A percentile compares a stretch with the other conserved stretches of the same genome.
Evolutionary conservation across 148 eudicot species (phyloP).

Genomic region (Rhododendron mucronatum): DNA sequence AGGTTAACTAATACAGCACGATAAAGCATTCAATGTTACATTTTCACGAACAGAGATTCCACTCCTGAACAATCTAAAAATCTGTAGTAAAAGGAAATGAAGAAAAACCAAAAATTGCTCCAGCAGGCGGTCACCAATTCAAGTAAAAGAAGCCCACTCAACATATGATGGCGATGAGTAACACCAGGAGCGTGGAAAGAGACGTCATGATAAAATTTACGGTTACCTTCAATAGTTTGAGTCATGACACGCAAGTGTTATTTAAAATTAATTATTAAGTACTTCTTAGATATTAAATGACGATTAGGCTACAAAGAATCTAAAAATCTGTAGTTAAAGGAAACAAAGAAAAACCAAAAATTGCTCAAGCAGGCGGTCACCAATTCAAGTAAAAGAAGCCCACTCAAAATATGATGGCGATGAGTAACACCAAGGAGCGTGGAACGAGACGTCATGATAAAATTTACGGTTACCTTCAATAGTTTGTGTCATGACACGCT

Average conservation of each 20-base stretch:
- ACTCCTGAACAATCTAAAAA: neutral
- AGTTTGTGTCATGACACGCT: neutral
- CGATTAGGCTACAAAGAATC: neutral
- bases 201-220: neutral
- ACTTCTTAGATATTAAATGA: neutral
- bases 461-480: neutral
- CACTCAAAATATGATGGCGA: neutral
- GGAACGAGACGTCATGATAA: neutral
- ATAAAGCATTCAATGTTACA: neutral
- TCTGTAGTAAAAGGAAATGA: neutral
- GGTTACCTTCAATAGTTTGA: neutral
- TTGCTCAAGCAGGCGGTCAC: constrained; percentile 3
- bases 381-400: neutral
- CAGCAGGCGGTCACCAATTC: constrained; percentile 3
- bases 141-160: neutral
- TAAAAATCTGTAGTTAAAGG: neutral
- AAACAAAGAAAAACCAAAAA: neutral
- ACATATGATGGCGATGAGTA: neutral
- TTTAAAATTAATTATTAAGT: neutral
- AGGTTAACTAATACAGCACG: neutral
- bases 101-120: neutral
- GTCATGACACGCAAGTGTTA: neutral
- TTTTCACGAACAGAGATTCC: constrained; percentile 4
- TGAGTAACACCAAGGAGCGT: neutral
- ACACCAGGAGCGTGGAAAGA: neutral